Base-by-base conservation (phyloP, 345 rosid species). In the Aquilaria malaccensis region DNA sequence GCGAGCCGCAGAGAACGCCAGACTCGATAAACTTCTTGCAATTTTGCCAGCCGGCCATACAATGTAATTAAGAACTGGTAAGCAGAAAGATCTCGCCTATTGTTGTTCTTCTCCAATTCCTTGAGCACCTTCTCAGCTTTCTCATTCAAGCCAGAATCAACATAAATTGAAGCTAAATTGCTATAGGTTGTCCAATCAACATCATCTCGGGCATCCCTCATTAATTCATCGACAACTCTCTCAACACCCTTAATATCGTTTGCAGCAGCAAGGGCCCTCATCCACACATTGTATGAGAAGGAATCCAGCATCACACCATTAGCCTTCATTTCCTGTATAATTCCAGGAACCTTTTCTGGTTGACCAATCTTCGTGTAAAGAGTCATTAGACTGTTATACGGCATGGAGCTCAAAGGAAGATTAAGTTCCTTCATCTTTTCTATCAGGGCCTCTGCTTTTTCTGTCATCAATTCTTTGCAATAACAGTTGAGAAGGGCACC, bases 1-100 rank as follows among this genome's bases (percentile, higher is more conserved):
- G 97, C 87, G 60, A 94, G 77, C 81, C 93, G 80, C 81, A 86
- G 56, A 3, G 97, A 94, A 50, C 91, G 95, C 99, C 99, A 94
- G 61, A 90, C 67, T 64, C 99, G 80, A 72, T 94, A 85, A 70
- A 85, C 92, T 73, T 90, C 96, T 58, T 50, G 71, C 73, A 94
- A 67, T 56, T 88, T 90, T 1, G 95, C 95, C 1, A 72, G 70
- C 43, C 77, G 61, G 12, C 95, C 97, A 50, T 90, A 83, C 74
- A 94, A 67, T 4, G 99, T 88, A 56, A 94, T 79, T 47, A 94
- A 81, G 63, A 81, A 88, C 68, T 94, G 97, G 73, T 73, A 94
- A 4, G 96, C 93, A 51, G 77, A 79, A 61, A 82, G 80, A 77
- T 88, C 83, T 33, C 52, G 64, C 6, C 14, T 60, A 3, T 68